A percentile compares a stretch with the other conserved stretches of the same genome.
Conservation (phyloP, 176 grass and related monocot genomes). For the Urochloa ruziziensis region DNA sequence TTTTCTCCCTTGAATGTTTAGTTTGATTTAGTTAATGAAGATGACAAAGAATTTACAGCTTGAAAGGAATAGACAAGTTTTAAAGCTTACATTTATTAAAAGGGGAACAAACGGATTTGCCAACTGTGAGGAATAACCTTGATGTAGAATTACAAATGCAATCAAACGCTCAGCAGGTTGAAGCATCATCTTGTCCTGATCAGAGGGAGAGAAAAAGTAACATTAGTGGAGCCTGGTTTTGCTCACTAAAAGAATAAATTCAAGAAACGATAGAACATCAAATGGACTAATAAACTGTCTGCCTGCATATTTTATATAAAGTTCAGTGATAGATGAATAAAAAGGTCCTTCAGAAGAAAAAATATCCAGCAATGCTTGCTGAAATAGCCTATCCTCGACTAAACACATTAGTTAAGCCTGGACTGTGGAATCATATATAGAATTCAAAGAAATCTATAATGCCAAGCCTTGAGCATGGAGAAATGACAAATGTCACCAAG, state of each 20-base stretch:
- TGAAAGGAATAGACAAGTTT: conserved; percentile 20
- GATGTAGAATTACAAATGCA: conserved; percentile 81
- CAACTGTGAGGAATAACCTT: conserved; percentile 61
- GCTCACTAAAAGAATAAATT: conserved; percentile 23
- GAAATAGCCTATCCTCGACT: not conserved
- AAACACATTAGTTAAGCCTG: not conserved
- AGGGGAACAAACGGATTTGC: conserved; percentile 75
- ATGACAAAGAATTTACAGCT: conserved; percentile 13
- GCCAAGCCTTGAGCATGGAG: not conserved
- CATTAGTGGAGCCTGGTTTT: not conserved
- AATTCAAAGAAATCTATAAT: not conserved
- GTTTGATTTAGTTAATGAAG: not conserved
- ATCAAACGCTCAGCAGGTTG: conserved; percentile 77
- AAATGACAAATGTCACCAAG: not conserved
- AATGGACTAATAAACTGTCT: not conserved
- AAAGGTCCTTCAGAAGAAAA: not conserved
- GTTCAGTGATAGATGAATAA: conserved; percentile 3
- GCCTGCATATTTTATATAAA: not conserved
- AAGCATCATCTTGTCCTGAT: conserved; percentile 86
- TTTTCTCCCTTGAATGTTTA: not conserved
- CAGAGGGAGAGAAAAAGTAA: not conserved
- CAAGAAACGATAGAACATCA: not conserved
- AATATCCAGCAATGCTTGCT: not conserved
- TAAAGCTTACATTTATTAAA: conserved; percentile 76
- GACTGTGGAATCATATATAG: conserved; percentile 4